Base-by-base conservation (phyloP, 2,329 filamentous ascomycete species). In the Epichloe aotearoae region DNA sequence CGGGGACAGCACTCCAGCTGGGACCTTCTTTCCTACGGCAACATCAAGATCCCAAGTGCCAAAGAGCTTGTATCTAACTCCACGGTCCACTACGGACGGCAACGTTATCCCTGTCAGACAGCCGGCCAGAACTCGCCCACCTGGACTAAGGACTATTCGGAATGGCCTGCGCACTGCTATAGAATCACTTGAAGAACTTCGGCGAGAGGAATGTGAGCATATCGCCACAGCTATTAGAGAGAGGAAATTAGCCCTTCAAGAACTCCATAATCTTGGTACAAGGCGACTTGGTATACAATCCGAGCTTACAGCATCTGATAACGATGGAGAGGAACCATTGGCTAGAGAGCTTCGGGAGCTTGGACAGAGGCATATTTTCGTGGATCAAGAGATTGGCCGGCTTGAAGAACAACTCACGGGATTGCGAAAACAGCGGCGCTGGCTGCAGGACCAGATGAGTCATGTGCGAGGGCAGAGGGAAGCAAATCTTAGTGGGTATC, bases 401-500 rank as follows among this genome's bases (percentile, higher is more conserved):
- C 69, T 87, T 34, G 84, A 89, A 62, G 73, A 80, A 58, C 76
- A 77, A 56, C 69, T 90, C 2, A 69, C 73, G 23, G 73, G 73
- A 3, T 71, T 88, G 66, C 79, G 79, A 57, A 75, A 73, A 45
- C 72, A 77, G 30, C 79, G 81, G 56, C 69, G 74, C n/a, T 75
- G 73, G 61, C 64, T 89, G 0, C 67, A 76, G 54, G 73, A 73
- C 3, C 74, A 79, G 58, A 78, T 87, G 44, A 72, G 77, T 6
- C 79, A 83, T 50, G 73, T 80, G 1, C 74, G 75, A 55, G 88
- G 83, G 57, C 74, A 75, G 50, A 72, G 83, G 38, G 84, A 88
- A 61, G 82, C 84, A 2, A 80, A 80, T n/a, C 63, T 88, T 14
- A 86, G 83, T 50, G 83, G 83, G 0, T 89, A 88, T 62, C 78